These are phyloP conservation scores for Geum urbanum DNA, from an alignment of 306 rosid genomes.

Conservation along the genomic window DNA sequence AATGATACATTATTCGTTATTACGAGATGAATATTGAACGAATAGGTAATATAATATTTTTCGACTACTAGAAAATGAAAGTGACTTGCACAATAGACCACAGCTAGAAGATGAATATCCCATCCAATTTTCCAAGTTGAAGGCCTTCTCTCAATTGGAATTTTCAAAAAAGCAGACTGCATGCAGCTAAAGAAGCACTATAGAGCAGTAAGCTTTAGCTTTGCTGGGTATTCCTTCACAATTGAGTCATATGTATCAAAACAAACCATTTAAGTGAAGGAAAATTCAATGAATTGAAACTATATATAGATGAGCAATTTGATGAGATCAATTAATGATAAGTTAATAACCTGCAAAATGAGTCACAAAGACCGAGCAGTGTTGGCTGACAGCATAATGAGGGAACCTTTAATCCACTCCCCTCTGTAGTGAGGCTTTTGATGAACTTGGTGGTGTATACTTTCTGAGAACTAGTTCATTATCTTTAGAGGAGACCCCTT, in stretches of 20 bases:
- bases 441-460: conserved; percentile 21
- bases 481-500: conserved; percentile 64
- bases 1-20: no score
- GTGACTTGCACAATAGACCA: conserved; percentile 70
- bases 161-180: conserved; percentile 55
- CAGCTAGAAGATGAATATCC: conserved; percentile 79
- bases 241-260: conserved; percentile 41
- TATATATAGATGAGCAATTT: background rate
- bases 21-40: no score
- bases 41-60: no score
- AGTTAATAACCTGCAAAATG: conserved; percentile 68
- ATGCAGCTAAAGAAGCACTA: conserved; percentile 71
- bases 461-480: conserved; percentile 38
- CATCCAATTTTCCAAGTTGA: conserved; percentile 89
- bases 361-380: conserved; percentile 82
- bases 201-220: conserved; percentile 61
- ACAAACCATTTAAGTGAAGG: background rate
- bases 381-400: conserved; percentile 81
- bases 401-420: conserved; percentile 55
- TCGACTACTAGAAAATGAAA: background rate
- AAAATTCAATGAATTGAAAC: background rate
- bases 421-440: conserved; percentile 28
- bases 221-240: conserved; percentile 77
- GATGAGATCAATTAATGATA: background rate
- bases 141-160: conserved; percentile 54